phyloP scores from a whole-genome alignment of 2,329 filamentous ascomycete genomes.

The Grosmannia penicillata region DNA sequence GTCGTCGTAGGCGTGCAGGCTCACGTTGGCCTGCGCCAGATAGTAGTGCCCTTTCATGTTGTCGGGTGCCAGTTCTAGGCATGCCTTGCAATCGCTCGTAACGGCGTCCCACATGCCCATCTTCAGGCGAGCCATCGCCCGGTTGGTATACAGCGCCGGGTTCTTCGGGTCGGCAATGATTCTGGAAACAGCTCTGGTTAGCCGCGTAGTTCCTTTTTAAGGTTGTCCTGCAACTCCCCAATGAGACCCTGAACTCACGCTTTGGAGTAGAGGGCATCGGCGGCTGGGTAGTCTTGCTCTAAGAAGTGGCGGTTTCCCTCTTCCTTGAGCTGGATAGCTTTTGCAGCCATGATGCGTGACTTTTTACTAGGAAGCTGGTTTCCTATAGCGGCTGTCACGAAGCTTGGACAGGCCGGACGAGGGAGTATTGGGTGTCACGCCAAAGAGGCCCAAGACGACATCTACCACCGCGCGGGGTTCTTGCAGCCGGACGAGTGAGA shows the following conservation, averaged over 20 bases:
- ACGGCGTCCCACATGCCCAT: slow-evolving; percentile 59
- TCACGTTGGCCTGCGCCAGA: slow-evolving; percentile 70
- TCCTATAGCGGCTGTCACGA: too few relatives aligned
- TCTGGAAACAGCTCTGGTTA: too few relatives aligned
- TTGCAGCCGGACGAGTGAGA: too few relatives aligned
- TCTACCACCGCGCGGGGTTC: too few relatives aligned
- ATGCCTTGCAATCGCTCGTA: slow-evolving; percentile 62
- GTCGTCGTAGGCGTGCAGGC: slow-evolving; percentile 54
- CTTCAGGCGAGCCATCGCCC: slow-evolving; percentile 68
- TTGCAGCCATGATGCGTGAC: slow-evolving; percentile 13
- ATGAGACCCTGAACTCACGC: slow-evolving; percentile 35
- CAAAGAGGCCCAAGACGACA: too few relatives aligned
- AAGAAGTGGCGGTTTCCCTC: slow-evolving; percentile 53
- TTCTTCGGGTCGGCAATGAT: slow-evolving; percentile 69
- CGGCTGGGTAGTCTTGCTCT: slow-evolving; percentile 46
- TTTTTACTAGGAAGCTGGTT: neutral
- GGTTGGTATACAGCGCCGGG: slow-evolving; percentile 74
- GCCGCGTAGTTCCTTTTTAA: too few relatives aligned
- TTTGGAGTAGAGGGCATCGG: slow-evolving; percentile 58
- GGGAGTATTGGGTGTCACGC: too few relatives aligned
- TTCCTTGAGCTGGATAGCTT: slow-evolving; percentile 30
- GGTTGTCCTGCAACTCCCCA: neutral
- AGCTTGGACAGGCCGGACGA: too few relatives aligned
- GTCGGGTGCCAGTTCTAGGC: slow-evolving; percentile 49
- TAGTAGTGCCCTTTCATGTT: slow-evolving; percentile 77